Evolutionary conservation across 73 alveolate species (phyloP).

Genomic region (Blepharisma stoltei): DNA sequence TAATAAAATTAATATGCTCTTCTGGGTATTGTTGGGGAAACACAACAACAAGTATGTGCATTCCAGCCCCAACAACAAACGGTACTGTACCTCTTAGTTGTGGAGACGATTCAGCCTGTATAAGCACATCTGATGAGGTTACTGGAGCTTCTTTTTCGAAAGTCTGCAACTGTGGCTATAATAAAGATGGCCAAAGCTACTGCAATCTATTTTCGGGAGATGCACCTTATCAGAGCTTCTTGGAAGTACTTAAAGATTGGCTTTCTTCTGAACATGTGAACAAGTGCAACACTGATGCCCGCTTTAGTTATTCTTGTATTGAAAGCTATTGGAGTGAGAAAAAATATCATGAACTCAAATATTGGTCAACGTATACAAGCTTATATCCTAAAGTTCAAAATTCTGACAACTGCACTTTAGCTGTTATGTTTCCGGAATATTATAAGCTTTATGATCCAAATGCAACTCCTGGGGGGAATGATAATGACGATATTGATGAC

Average conservation of each 20-base stretch:
- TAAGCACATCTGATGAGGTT: neutral
- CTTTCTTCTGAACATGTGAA: neutral
- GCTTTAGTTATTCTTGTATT: neutral
- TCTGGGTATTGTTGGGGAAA: neutral
- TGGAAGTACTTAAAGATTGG: neutral
- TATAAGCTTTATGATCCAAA: neutral
- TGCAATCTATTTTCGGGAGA: constrained; percentile 18
- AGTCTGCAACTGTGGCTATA: constrained; percentile 22
- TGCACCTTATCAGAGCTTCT: neutral
- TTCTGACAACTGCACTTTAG: neutral
- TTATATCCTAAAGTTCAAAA: neutral
- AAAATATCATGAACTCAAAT: neutral
- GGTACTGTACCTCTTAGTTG: neutral
- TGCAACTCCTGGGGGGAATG: too few relatives aligned
- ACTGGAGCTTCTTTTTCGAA: neutral
- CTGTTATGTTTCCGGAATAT: neutral
- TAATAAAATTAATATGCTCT: neutral
- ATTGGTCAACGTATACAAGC: neutral
- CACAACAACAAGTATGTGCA: neutral
- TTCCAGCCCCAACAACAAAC: neutral
- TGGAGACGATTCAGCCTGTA: neutral
- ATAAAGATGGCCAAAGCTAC: constrained; percentile 4
- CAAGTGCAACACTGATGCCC: constrained; percentile 14
- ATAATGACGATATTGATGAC: too few relatives aligned
- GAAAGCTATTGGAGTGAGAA: neutral